phyloP scores from a whole-genome alignment of 768 basidiomycete species.

The Podaxis pistillaris region DNA sequence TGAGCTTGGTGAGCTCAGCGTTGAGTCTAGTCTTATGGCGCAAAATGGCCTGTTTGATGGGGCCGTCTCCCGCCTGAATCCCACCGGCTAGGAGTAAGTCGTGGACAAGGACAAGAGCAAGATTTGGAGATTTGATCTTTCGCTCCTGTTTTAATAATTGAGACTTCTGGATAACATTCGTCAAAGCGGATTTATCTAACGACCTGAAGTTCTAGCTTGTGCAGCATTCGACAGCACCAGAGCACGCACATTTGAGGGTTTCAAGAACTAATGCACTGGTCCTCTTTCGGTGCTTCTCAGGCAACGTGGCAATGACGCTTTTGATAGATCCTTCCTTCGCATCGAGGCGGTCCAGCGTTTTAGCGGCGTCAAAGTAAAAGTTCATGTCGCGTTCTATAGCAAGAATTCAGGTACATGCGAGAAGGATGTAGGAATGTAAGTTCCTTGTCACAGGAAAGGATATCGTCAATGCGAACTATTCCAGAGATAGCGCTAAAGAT shows the following conservation, averaged over 20 bases:
- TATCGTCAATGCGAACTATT: neutral
- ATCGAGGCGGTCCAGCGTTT: slow-evolving; percentile 81
- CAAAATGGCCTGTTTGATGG: slow-evolving; percentile 82
- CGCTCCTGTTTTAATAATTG: slow-evolving; percentile 74
- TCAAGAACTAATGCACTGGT: slow-evolving; percentile 89
- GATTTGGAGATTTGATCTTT: slow-evolving; percentile 71
- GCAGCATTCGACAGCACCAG: slow-evolving; percentile 7
- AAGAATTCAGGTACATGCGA: slow-evolving; percentile 23
- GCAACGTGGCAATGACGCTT: slow-evolving; percentile 69
- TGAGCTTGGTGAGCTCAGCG: slow-evolving; percentile 83
- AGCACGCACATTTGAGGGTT: slow-evolving; percentile 85
- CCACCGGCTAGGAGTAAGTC: slow-evolving; percentile 82
- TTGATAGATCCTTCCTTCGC: slow-evolving; percentile 92
- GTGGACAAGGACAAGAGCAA: slow-evolving; percentile 86
- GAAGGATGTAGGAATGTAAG: neutral
- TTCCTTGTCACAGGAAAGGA: slow-evolving; percentile 1
- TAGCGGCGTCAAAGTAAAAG: slow-evolving; percentile 91
- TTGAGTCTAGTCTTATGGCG: slow-evolving; percentile 88
- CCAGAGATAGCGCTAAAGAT: neutral
- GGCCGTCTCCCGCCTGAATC: slow-evolving; percentile 89
- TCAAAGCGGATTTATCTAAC: slow-evolving; percentile 76
- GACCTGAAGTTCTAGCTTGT: slow-evolving; percentile 17
- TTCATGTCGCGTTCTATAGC: slow-evolving; percentile 64
- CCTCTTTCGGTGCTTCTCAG: slow-evolving; percentile 73
- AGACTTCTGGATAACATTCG: slow-evolving; percentile 64